Evolutionary conservation across 768 basidiomycete species (phyloP), one percentile per base, ranked within the genome.

Genomic region (Xerocomellus dryophilus): DNA sequence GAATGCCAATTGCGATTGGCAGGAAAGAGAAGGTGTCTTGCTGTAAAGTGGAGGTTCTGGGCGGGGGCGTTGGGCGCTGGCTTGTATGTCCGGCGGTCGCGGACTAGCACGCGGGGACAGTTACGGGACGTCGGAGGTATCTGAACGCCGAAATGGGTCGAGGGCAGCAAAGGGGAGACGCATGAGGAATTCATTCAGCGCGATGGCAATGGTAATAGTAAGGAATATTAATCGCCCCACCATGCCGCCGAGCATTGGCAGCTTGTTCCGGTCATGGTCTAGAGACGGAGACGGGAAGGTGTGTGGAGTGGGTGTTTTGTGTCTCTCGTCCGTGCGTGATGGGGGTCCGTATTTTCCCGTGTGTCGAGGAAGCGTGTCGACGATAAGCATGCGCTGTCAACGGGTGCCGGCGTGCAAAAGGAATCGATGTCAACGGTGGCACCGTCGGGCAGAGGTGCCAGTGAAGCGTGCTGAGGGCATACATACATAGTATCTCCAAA

Each of bases 341-440:
- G 51, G 31, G n/a, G 45, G 56, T 27, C 60, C 61, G 61, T 46
- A 21, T 52, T 41, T 14, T 41, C 53, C 61, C 61, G 57, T 25
- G 5, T 8, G 7, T 46, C 45, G 31, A 34, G 40, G 29, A 11
- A 38, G 42, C 18, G 36, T n/a, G 36, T 36, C 51, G 58, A 47
- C 18, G 32, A 25, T 43, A 23, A 32, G 43, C 29, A 52, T 27
- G 36, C 56, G 45, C 45, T 62, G 61, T 54, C 60, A 51, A 60
- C 44, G 57, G 34, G 46, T 32, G 21, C 23, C 51, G 51, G 44
- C 42, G 27, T 61, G 53, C 9, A 40, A 38, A n/a, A 17, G 43
- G n/a, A n/a, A n/a, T n/a, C n/a, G 27, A 47, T 17, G 25, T 46
- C 7, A 20, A 29, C 25, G 29, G 43, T 41, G 35, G 43, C n/a